These are phyloP conservation scores for Paramecium caudatum DNA, from an alignment of 73 alveolate species.

Conservation along the genomic window DNA sequence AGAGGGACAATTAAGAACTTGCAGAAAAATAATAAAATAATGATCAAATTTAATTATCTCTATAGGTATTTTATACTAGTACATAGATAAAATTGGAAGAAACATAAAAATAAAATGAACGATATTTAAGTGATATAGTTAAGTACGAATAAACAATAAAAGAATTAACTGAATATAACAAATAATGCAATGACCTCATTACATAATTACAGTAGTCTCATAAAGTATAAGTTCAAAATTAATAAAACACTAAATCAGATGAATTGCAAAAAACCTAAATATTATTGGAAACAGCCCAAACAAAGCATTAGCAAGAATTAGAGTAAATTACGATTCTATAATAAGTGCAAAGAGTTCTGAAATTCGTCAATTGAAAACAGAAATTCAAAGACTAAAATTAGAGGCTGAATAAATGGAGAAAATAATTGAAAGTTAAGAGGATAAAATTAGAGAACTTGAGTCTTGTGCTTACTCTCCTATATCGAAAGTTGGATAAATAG, in stretches of 20 bases:
- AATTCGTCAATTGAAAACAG: constrained; percentile 31
- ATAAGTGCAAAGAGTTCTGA: background rate
- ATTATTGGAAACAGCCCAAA: background rate
- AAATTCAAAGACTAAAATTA: constrained; percentile 6
- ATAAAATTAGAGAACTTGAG: constrained; percentile 18
- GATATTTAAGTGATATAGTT: background rate
- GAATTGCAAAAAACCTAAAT: background rate
- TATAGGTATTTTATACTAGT: background rate
- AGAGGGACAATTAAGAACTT: constrained; percentile 5
- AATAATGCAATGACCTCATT: constrained; percentile 21
- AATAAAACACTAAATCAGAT: background rate
- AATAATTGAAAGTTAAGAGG: constrained; percentile 14
- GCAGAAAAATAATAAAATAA: background rate
- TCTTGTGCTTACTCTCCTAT: constrained; percentile 24
- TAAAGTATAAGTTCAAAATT: background rate
- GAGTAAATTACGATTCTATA: background rate
- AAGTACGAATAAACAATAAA: background rate
- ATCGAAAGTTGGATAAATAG: background rate
- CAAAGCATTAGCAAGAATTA: background rate
- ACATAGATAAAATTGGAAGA: constrained; percentile 24
- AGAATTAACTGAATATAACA: constrained; percentile 36
- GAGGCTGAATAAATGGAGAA: background rate
- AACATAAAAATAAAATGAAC: background rate
- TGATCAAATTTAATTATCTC: background rate
- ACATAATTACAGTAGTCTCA: background rate